A percentile compares a stretch with the other conserved stretches of the same genome.
These are phyloP conservation scores for Dysphania ambrosioides DNA, from an alignment of 148 eudicot genomes.

Conservation along the genomic window DNA sequence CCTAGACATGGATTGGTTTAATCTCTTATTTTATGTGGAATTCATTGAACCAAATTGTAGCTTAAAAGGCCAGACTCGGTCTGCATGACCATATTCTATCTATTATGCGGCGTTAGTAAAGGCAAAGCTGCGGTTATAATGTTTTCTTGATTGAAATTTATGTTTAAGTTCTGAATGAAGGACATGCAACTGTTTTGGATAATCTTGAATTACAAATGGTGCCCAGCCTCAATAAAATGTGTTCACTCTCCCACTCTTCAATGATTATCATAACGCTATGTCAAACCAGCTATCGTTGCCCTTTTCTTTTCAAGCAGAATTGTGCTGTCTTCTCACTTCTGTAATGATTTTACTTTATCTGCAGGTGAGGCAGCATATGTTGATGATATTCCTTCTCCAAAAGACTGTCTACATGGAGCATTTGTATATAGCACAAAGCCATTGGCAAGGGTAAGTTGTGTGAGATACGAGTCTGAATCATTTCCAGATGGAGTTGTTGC, in stretches of 20 bases:
- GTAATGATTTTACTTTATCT: constrained; percentile 4
- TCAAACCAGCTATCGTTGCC: neutral
- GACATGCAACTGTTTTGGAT: neutral
- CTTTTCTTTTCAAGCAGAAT: neutral
- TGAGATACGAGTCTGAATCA: constrained; percentile 42
- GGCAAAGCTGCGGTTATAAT: neutral
- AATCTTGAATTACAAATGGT: neutral
- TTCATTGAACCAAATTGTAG: neutral
- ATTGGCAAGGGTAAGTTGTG: constrained; percentile 54
- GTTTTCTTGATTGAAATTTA: neutral
- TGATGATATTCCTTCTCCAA: constrained; percentile 94
- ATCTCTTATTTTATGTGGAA: neutral
- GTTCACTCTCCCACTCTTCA: neutral
- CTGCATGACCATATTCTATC: neutral
- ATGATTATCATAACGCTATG: neutral
- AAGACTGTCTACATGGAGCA: constrained; percentile 83
- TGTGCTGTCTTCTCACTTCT: neutral
- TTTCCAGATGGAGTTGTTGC: constrained; percentile 45
- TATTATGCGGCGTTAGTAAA: neutral
- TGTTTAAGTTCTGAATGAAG: neutral
- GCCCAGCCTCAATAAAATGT: neutral
- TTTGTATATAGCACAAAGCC: constrained; percentile 85
- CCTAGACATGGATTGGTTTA: neutral
- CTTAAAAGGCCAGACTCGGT: neutral
- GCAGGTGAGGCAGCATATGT: constrained; percentile 91